Evolutionary conservation across 75 land plant genomes (phyloP).

Genomic region (Ceratopteris richardii): DNA sequence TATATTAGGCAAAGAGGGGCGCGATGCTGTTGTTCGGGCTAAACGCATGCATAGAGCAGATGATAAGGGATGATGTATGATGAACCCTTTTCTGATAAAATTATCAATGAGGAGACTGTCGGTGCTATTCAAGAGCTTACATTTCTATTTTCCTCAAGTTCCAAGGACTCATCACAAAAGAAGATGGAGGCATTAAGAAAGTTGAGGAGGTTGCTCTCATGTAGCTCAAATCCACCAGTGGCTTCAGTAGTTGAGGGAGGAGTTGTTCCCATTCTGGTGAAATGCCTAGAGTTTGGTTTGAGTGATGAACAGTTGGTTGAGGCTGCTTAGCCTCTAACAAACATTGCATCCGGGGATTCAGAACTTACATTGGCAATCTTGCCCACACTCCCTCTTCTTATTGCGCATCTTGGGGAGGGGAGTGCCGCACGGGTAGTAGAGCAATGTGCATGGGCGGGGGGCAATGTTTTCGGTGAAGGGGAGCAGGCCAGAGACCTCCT

Average conservation of each 20-base stretch:
- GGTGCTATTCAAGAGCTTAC: slow-evolving; percentile 57
- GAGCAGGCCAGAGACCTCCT: slow-evolving; percentile 74
- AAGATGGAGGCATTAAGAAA: slow-evolving; percentile 56
- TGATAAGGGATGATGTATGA: slow-evolving; percentile 32
- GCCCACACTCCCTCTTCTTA: slow-evolving; percentile 87
- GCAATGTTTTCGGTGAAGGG: slow-evolving; percentile 97
- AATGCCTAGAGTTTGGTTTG: slow-evolving; percentile 94
- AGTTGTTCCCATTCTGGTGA: slow-evolving; percentile 66
- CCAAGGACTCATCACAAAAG: slow-evolving; percentile 65
- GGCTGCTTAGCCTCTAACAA: slow-evolving; percentile 95
- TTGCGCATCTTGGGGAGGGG: slow-evolving; percentile 88
- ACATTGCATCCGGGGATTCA: slow-evolving; percentile 84
- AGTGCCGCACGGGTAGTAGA: slow-evolving; percentile 81
- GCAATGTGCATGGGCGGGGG: slow-evolving; percentile 99
- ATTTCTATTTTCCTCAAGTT: slow-evolving; percentile 43
- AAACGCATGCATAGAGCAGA: slow-evolving; percentile 69
- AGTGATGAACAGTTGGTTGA: slow-evolving; percentile 96
- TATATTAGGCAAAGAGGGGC: slow-evolving; percentile 66
- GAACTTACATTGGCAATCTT: slow-evolving; percentile 73
- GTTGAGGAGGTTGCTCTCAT: slow-evolving; percentile 68
- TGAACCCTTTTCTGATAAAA: slow-evolving; percentile 27
- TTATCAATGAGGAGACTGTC: slow-evolving; percentile 48
- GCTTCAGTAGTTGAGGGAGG: slow-evolving; percentile 76
- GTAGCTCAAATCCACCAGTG: slow-evolving; percentile 70
- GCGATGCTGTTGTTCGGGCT: slow-evolving; percentile 77